phyloP scores from a whole-genome alignment of 495 filamentous ascomycete species.

The Cercophora samala region DNA sequence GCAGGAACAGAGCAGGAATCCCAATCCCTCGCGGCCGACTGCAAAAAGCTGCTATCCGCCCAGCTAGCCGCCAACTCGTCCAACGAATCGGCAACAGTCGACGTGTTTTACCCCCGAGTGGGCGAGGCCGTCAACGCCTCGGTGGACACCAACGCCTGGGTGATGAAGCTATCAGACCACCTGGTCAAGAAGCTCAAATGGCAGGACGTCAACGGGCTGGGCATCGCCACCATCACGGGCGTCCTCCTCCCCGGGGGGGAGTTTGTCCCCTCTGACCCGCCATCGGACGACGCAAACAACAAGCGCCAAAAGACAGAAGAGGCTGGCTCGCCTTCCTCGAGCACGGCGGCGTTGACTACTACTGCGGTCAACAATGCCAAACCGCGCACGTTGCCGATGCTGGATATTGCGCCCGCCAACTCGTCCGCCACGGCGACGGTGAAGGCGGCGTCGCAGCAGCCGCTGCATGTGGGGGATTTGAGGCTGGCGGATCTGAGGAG shows the following conservation, averaged over 20 bases:
- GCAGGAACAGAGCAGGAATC: slow-evolving; percentile 79
- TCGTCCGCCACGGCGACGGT: slow-evolving; percentile 64
- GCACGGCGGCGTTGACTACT: background rate
- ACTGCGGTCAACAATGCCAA: slow-evolving; percentile 13
- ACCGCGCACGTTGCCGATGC: slow-evolving; percentile 52
- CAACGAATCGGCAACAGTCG: slow-evolving; percentile 38
- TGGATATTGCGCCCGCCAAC: slow-evolving; percentile 75
- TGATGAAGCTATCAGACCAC: slow-evolving; percentile 78
- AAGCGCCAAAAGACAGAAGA: slow-evolving; percentile 33
- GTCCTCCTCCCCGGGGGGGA: slow-evolving; percentile 46
- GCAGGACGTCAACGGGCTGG: slow-evolving; percentile 87
- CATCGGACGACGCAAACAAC: slow-evolving; percentile 52
- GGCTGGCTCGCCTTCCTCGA: background rate
- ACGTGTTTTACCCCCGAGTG: slow-evolving; percentile 73
- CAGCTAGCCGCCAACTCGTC: slow-evolving; percentile 41
- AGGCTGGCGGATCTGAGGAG: slow-evolving; percentile 83
- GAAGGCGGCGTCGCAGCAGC: slow-evolving; percentile 75
- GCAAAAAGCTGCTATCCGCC: slow-evolving; percentile 66
- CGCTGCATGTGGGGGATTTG: slow-evolving; percentile 91
- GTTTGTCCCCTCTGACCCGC: slow-evolving; percentile 53
- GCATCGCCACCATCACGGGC: slow-evolving; percentile 83
- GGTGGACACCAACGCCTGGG: slow-evolving; percentile 97
- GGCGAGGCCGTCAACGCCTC: slow-evolving; percentile 78
- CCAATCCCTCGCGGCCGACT: slow-evolving; percentile 69
- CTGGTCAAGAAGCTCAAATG: slow-evolving; percentile 83